Conservation (phyloP, 1,284 basidiomycete genomes). For the Peniophora sp. region DNA sequence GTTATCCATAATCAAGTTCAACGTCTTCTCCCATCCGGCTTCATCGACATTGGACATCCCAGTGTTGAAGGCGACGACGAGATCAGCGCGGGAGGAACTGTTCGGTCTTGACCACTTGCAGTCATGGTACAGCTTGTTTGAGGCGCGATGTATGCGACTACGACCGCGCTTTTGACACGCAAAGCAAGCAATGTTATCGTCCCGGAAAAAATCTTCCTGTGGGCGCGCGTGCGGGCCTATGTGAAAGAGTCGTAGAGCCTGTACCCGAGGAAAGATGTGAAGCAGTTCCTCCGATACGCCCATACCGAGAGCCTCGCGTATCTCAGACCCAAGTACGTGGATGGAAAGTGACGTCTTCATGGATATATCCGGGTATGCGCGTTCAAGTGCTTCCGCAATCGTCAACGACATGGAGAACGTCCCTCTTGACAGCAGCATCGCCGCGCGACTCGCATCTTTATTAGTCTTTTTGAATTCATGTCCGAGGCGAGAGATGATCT, state of each 20-base stretch:
- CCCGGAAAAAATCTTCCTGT: no score
- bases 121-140: no score
- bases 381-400: slow-evolving; percentile 8
- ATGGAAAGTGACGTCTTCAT: slow-evolving; percentile 7
- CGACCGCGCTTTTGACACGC: slow-evolving; percentile 2
- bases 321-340: slow-evolving; percentile 9
- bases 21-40: slow-evolving; percentile 1
- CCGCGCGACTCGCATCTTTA: neutral
- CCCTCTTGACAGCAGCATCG: neutral
- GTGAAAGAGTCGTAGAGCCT: neutral
- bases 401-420: neutral
- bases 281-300: slow-evolving; percentile 11
- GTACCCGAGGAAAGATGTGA: slow-evolving; percentile 4
- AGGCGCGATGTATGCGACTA: neutral
- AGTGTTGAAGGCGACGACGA: neutral
- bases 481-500: neutral
- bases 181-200: slow-evolving; percentile 5
- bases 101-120: no score
- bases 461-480: neutral
- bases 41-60: neutral
- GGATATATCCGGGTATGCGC: slow-evolving; percentile 1
- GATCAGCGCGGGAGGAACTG: neutral
- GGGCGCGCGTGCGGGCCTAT: neutral
- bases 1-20: slow-evolving; percentile 1
- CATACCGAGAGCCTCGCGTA: neutral